Evolutionary conservation across 2,329 filamentous ascomycete species (phyloP), one percentile per base, ranked within the genome.

Genomic region (Escovopsis sp.): DNA sequence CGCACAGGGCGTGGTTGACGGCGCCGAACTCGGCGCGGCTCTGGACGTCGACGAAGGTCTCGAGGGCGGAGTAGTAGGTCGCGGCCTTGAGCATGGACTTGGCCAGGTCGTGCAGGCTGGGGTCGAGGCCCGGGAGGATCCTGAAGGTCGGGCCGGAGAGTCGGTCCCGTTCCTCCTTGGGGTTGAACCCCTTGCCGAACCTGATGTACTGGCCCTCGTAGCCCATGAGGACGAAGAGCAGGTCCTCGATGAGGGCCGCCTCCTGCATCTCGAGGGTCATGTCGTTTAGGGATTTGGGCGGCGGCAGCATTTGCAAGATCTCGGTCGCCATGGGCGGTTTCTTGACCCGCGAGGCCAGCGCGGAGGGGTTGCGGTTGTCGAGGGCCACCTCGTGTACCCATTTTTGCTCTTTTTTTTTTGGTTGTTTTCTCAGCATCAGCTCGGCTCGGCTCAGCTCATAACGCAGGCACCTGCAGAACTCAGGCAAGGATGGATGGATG

Each of bases 121-220:
- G 89, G 55, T 98, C 91, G 36, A 98, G 70, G 1, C 89, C 89
- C 1, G 83, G 73, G 6, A 85, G 66, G 47, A 95, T 79, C 48
- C 78, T 79, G 63, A 87, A 96, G 9, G 70, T 66, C 2, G 91
- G 91, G 0, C 91, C 91, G 6, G 81, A 73, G 40, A 98, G 68
- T 12, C 88, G 79, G 55, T 93, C 86, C 54, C 89, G 85, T 64
- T 98, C 91, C 41, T 85, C 78, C 3, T 73, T 67, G 0, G 88
- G 86, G 51, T 94, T 80, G 59, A 94, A 96, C 8, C 75, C 74
- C 50, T 85, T 82, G 45, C 74, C 75, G 57, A 86, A 96, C 43
- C 85, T 83, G 47, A 98, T 84, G 58, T 96, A 96, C 59, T 94
- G 87, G n/a, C 91, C 91, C 62, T 98, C 91, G 49, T 87, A 94